Evolutionary conservation across 805 yeast genomes (phyloP).

Genomic region (Kluyveromyces starmeri): DNA sequence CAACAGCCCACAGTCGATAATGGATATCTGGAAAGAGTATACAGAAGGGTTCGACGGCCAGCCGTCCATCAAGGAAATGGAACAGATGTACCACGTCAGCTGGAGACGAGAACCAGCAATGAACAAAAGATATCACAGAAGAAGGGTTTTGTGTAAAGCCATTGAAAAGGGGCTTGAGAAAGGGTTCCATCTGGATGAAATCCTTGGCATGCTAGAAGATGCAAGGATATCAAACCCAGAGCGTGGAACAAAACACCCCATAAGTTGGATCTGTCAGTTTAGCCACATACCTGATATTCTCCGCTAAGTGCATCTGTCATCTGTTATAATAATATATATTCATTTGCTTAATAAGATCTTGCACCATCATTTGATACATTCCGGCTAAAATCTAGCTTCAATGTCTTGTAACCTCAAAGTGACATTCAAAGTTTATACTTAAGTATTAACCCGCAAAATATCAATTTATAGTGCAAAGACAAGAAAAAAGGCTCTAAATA

Average conservation of each 20-base stretch:
- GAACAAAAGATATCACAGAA: slow-evolving; percentile 42
- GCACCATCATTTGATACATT: no score
- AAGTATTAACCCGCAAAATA: no score
- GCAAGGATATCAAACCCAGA: slow-evolving; percentile 34
- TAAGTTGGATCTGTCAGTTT: slow-evolving; percentile 36
- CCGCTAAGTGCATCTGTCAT: no score
- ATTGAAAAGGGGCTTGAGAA: slow-evolving; percentile 40
- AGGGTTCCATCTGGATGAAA: slow-evolving; percentile 36
- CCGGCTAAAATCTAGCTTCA: no score
- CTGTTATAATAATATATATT: no score
- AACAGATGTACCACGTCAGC: slow-evolving; percentile 39
- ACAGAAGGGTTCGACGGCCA: slow-evolving; percentile 43
- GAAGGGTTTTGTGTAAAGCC: slow-evolving; percentile 47
- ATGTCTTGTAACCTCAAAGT: no score
- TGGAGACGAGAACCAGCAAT: slow-evolving; percentile 52
- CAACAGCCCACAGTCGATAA: slow-evolving; percentile 37
- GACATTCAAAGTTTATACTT: no score
- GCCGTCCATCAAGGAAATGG: slow-evolving; percentile 44
- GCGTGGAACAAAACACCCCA: slow-evolving; percentile 35
- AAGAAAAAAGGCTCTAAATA: no score
- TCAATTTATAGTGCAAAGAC: no score
- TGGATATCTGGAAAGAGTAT: slow-evolving; percentile 51
- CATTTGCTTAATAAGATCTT: no score
- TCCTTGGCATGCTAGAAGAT: slow-evolving; percentile 40
- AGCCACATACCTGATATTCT: slow-evolving; percentile 28